Conservation (phyloP, 1,284 basidiomycete species). For the Heliocybe sulcata region DNA sequence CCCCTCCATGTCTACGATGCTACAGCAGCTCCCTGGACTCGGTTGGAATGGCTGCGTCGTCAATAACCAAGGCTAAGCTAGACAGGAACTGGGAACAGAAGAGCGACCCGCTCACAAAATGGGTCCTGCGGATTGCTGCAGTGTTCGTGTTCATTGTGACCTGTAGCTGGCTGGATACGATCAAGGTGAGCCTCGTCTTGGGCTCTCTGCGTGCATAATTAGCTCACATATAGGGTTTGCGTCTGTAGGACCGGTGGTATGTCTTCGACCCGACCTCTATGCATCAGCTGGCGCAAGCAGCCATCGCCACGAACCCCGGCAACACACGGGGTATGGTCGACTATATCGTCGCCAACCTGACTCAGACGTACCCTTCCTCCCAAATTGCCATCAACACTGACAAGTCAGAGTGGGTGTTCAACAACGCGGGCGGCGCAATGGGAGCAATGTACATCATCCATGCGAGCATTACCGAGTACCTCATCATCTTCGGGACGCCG, state of each 20-base stretch:
- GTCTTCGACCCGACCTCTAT: conserved; percentile 64
- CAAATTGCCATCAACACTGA: conserved; percentile 56
- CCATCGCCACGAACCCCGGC: conserved; percentile 55
- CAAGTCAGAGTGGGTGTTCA: conserved; percentile 88
- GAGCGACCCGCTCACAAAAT: conserved; percentile 23
- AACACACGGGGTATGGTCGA: conserved; percentile 66
- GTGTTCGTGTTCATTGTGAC: conserved; percentile 32
- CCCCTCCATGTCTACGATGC: background rate
- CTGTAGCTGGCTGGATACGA: conserved; percentile 34
- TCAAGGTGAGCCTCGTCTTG: conserved; percentile 25
- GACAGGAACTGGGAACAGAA: background rate
- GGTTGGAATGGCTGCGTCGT: background rate
- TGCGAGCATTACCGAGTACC: conserved; percentile 89
- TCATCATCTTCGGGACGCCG: conserved; percentile 94
- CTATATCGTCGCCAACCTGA: conserved; percentile 73
- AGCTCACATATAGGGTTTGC: background rate
- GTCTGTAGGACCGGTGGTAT: conserved; percentile 50
- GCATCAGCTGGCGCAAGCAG: conserved; percentile 67
- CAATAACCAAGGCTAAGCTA: background rate
- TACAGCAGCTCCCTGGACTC: background rate
- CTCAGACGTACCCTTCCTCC: conserved; percentile 52
- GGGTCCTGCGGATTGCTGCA: conserved; percentile 35
- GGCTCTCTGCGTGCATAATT: background rate
- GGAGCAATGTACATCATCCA: conserved; percentile 97
- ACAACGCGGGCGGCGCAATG: conserved; percentile 98